These are phyloP conservation scores for Lepidium aucheri DNA, from an alignment of 345 rosid genomes.

Conservation along the genomic window DNA sequence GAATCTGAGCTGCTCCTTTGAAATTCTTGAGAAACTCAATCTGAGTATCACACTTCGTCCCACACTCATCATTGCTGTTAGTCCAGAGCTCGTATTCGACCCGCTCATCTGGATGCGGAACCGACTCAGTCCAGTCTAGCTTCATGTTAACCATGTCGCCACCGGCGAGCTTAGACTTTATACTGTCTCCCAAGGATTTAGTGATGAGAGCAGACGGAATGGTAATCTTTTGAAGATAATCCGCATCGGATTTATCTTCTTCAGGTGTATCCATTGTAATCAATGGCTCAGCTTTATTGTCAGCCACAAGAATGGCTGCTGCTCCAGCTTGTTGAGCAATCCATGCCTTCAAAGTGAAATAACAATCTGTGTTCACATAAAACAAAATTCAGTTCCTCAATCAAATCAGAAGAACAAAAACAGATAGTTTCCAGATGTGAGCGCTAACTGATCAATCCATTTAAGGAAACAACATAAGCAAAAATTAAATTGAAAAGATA, in stretches of 20 bases:
- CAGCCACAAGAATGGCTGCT: constrained; percentile 54
- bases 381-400: not conserved
- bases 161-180: constrained; percentile 35
- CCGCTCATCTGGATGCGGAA: constrained; percentile 57
- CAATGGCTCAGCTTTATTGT: constrained; percentile 40
- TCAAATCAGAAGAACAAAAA: not conserved
- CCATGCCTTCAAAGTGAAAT: constrained; percentile 56
- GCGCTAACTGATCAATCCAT: not conserved
- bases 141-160: constrained; percentile 43
- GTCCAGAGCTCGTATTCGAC: constrained; percentile 61
- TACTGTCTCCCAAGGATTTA: constrained; percentile 38
- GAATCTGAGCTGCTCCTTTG: constrained; percentile 59
- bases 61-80: constrained; percentile 53
- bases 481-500: not conserved
- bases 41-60: constrained; percentile 48
- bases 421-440: not conserved
- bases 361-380: constrained; percentile 38
- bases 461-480: not conserved
- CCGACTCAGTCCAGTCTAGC: constrained; percentile 57
- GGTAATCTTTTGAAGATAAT: constrained; percentile 43
- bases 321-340: constrained; percentile 57
- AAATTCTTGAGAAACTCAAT: constrained; percentile 52
- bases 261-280: constrained; percentile 57
- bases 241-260: constrained; percentile 41
- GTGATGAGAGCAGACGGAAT: constrained; percentile 51